Base-by-base conservation (phyloP, 345 rosid species). In the Erucastrum elatum region DNA sequence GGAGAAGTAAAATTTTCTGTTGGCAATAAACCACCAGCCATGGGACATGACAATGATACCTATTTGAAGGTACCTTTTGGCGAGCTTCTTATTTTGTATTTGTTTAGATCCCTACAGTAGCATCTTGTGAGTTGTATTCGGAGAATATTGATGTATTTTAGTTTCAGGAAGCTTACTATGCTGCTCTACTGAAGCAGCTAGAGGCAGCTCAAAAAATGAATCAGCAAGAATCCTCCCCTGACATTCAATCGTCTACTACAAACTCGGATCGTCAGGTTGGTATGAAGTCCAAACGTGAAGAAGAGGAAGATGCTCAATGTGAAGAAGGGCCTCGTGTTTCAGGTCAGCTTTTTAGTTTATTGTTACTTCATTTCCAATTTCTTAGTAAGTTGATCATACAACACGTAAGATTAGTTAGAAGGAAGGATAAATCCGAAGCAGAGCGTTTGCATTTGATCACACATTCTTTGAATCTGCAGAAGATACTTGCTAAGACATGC, bases 161-260 rank as follows among this genome's bases (percentile, higher is more conserved):
- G 53, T 77, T 66, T 70, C 89, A 95, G 98, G 94, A 88, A 87
- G 96, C 94, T 49, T 95, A 87, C 79, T 88, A 90, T 70, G 86
- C 88, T 37, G 98, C 95, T 68, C 17, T 93, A 69, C 72, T 79
- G 58, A 2, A 53, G 25, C 58, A 53, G 58, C 58, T 5, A 53
- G 25, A 15, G 58, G 6, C 17, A 58, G 89, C 85, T 70, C 86
- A 78, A 83, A 86, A 87, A 74, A 75, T 81, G 13, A 89, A 77
- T 64, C 86, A 83, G 72, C 82, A 75, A 73, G 88, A 84, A 80
- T 69, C 69, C n/a, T 75, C 66, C 56, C 31, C 83, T 44, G 85
- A 84, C 21, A 82, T 51, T 62, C 66, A 71, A 41, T 68, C 81
- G 44, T 85, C 76, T 66, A 44, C 79, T 30, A 66, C 79, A 27